These are phyloP conservation scores for Malassezia equina DNA, from an alignment of 1,284 basidiomycete species.

Conservation along the genomic window DNA sequence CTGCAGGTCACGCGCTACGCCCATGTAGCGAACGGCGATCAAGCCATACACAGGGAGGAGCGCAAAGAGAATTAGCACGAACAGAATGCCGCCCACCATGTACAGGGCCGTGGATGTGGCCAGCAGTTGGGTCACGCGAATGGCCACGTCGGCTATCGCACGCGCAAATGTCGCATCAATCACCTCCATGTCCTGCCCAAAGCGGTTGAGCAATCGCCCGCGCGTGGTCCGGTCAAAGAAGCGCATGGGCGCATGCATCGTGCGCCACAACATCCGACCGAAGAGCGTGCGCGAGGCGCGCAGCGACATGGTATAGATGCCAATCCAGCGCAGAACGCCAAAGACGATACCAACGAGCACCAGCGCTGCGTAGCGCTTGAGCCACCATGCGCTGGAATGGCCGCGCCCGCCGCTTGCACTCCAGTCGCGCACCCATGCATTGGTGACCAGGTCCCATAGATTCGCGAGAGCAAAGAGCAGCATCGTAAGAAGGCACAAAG, in stretches of 20 bases:
- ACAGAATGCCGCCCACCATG: constrained; percentile 38
- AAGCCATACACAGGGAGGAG: constrained; percentile 50
- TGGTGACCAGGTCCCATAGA: constrained; percentile 19
- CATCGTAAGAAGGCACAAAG: constrained; percentile 5
- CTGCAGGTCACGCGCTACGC: constrained; percentile 51
- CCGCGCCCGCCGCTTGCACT: background rate
- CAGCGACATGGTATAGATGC: constrained; percentile 16
- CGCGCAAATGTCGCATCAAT: constrained; percentile 50
- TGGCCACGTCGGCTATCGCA: constrained; percentile 9
- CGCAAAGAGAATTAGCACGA: constrained; percentile 49
- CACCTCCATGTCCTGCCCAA: constrained; percentile 51
- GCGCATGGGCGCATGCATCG: constrained; percentile 28
- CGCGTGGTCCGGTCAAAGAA: constrained; percentile 40
- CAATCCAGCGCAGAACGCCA: constrained; percentile 21
- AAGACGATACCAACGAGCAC: constrained; percentile 41
- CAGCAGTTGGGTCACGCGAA: constrained; percentile 43
- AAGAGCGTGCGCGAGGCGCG: constrained; percentile 28
- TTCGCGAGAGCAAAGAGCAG: constrained; percentile 11
- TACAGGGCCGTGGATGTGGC: constrained; percentile 38
- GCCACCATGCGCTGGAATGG: constrained; percentile 11
- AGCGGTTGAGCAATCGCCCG: constrained; percentile 53
- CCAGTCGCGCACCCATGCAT: constrained; percentile 21
- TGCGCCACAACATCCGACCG: constrained; percentile 21
- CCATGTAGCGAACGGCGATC: constrained; percentile 51
- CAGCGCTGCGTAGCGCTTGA: constrained; percentile 13